A percentile compares a stretch with the other conserved stretches of the same genome.
Evolutionary conservation across 345 rosid genomes (phyloP).

Genomic region (Sonneratia alba): DNA sequence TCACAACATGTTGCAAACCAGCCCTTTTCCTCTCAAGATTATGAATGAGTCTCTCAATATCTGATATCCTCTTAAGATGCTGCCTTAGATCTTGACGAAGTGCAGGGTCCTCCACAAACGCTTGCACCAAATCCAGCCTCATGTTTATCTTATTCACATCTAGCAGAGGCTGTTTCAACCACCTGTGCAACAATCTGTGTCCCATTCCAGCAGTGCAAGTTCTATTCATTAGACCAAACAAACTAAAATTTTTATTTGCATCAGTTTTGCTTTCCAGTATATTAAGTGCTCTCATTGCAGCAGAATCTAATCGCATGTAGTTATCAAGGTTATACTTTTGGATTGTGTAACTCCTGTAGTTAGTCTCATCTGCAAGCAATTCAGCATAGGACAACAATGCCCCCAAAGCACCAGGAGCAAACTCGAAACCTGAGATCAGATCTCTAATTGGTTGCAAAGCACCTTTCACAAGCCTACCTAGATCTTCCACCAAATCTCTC

Average conservation of each 20-base stretch:
- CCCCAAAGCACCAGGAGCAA: slow-evolving; percentile 79
- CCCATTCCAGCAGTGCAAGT: slow-evolving; percentile 99
- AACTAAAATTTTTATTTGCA: slow-evolving; percentile 90
- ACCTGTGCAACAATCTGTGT: slow-evolving; percentile 80
- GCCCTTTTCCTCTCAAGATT: slow-evolving; percentile 62
- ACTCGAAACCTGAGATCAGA: slow-evolving; percentile 70
- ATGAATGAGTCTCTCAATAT: slow-evolving; percentile 61
- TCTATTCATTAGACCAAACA: slow-evolving; percentile 96
- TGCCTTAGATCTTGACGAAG: slow-evolving; percentile 88
- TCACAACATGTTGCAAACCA: slow-evolving; percentile 81
- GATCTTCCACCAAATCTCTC: slow-evolving; percentile 85
- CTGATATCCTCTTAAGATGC: slow-evolving; percentile 84
- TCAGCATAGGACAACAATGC: slow-evolving; percentile 76
- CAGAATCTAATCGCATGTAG: slow-evolving; percentile 86
- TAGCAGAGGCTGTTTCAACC: slow-evolving; percentile 91
- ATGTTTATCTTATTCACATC: slow-evolving; percentile 62
- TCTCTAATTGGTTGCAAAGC: slow-evolving; percentile 76
- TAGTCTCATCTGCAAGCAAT: slow-evolving; percentile 72
- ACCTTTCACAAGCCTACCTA: slow-evolving; percentile 77
- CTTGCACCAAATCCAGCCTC: slow-evolving; percentile 82
- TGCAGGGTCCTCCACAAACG: slow-evolving; percentile 82
- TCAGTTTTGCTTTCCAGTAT: slow-evolving; percentile 92
- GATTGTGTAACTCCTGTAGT: slow-evolving; percentile 66
- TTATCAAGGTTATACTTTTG: slow-evolving; percentile 50
- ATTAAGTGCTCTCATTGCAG: slow-evolving; percentile 94